Evolutionary conservation across 306 rosid genomes (phyloP), one percentile per base, ranked within the genome.

Genomic region (Cicer arietinum): DNA sequence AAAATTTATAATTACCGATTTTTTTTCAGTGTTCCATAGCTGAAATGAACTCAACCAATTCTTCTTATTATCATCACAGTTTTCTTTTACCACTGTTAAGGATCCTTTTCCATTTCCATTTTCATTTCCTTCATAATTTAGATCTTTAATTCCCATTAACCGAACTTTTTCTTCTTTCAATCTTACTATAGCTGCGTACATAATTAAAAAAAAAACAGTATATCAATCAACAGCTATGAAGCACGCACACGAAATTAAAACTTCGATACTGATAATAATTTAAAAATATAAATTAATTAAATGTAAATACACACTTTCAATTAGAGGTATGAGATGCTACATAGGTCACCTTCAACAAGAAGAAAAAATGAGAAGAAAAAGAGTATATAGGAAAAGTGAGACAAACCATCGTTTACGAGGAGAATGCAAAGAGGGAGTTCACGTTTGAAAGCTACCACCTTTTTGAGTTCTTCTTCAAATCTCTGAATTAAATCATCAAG

Each of bases 401-500:
- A 22, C 25, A 22, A 22, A 22, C 98, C 96, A 52, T 93, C 92
- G 46, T 79, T 84, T 5, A 93, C 79, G 39, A 93, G 88, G 75
- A 88, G 75, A 85, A 86, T 77, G 77, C 85, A 91, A 16, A 89
- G 90, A 43, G 98, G 98, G 79, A 93, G 98, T 85, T 93, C 96
- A 8, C 96, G 88, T 78, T 93, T 91, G 63, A 93, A 93, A 18
- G 88, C 96, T 6, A 86, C 89, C 12, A 91, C 88, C 59, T 93
- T 93, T 1, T 54, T 83, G 86, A 79, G 72, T 70, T 93, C 98
- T 6, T 85, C 93, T 48, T 89, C 94, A 82, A 93, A 78, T 73
- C 93, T 83, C 1, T 53, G 48, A 13, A 80, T 71, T 17, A 74
- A 86, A 39, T 66, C 87, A 2, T 81, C 89, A 16, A 91, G 89